These are phyloP conservation scores for Taphrina flavorubra DNA, from an alignment of 1,139 yeast genomes.

Conservation along the genomic window DNA sequence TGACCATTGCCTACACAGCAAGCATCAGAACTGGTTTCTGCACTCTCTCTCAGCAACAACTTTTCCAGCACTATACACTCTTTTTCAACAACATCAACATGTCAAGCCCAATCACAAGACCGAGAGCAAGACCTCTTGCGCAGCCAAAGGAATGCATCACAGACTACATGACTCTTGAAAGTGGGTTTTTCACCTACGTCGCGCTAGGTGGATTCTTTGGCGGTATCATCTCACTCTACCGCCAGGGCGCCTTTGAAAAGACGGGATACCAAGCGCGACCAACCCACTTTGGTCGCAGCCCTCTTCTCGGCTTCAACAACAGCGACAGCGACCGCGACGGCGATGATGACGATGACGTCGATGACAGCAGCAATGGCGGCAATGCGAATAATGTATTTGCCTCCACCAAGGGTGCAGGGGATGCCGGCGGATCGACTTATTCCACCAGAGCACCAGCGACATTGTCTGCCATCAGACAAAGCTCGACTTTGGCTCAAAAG, in stretches of 20 bases:
- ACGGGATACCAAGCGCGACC: not conserved
- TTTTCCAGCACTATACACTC: not conserved
- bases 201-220: conserved; percentile 2
- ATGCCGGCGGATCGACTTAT: not conserved
- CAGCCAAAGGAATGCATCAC: not conserved
- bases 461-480: conserved; percentile 9
- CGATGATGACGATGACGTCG: not conserved
- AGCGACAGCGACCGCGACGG: not conserved
- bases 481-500: not conserved
- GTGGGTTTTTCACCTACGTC: conserved; percentile 4
- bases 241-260: conserved; percentile 4
- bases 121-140: not conserved
- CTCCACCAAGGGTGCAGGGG: not conserved
- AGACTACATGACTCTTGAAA: conserved; percentile 11
- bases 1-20: not conserved
- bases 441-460: not conserved
- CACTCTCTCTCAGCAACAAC: not conserved
- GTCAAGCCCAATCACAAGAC: conserved; percentile 3
- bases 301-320: not conserved
- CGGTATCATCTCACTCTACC: conserved; percentile 12
- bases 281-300: conserved; percentile 4
- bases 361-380: not conserved
- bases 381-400: not conserved
- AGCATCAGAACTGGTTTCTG: conserved; percentile 8
- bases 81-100: not conserved